These are phyloP conservation scores for Boechera divaricarpa DNA, from an alignment of 345 rosid genomes.

Conservation along the genomic window DNA sequence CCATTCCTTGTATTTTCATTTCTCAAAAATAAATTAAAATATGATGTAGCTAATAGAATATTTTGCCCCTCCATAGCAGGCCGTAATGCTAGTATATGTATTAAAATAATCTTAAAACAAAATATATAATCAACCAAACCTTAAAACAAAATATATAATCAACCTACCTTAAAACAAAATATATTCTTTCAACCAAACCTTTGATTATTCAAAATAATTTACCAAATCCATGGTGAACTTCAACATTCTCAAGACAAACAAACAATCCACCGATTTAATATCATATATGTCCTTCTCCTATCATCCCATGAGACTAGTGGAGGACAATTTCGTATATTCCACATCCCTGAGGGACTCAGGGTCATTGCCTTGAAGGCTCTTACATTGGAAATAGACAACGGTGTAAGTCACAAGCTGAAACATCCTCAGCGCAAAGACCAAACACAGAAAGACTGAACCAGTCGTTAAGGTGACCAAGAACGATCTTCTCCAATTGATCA, in stretches of 20 bases:
- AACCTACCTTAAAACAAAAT: not conserved
- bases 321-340: no score
- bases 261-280: not conserved
- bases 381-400: slow-evolving; percentile 53
- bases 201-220: slow-evolving; percentile 7
- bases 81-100: no score
- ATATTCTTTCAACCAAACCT: not conserved
- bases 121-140: slow-evolving; percentile 2
- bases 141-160: not conserved
- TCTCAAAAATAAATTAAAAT: no score
- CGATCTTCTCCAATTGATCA: slow-evolving; percentile 13
- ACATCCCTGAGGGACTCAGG: slow-evolving; percentile 38
- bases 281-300: not conserved
- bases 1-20: no score
- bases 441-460: slow-evolving; percentile 40
- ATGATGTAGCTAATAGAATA: no score
- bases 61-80: no score
- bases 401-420: slow-evolving; percentile 49
- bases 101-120: not conserved
- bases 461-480: not conserved
- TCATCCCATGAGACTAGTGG: not conserved
- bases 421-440: slow-evolving; percentile 40
- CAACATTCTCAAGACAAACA: slow-evolving; percentile 1
- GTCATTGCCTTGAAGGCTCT: slow-evolving; percentile 53
- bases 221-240: not conserved